Evolutionary conservation across 2,329 filamentous ascomycete genomes (phyloP), one percentile per base, ranked within the genome.

Genomic region (Ascochyta lentis): DNA sequence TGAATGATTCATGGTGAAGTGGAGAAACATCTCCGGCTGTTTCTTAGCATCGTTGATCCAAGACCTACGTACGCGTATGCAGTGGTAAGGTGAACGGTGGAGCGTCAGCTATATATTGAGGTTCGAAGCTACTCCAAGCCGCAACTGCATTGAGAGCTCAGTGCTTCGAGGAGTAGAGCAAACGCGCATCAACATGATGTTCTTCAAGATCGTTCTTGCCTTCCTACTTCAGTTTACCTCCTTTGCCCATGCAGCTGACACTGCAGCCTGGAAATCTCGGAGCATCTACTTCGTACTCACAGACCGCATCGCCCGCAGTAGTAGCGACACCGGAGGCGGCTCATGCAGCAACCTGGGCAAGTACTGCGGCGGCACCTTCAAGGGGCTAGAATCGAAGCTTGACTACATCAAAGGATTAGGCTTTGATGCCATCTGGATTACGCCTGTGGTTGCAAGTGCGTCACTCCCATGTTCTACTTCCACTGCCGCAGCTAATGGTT

Each of bases 281-380:
- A 73, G 63, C 59, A 75, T 75, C 56, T 75, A 75, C 56, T 74
- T 74, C 40, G 70, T 66, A 29, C 53, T 75, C 33, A 74, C 71
- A n/a, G 73, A 75, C 54, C 72, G 73, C 19, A 56, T 75, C 51
- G 72, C 73, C 51, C 69, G 71, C 31, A 70, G 65, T 57, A 72
- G 66, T 50, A 67, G 59, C 42, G 72, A 74, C 38, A 66, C 60
- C 23, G 70, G 70, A n/a, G 70, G 69, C n/a, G 41, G 47, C 26
- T 44, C 68, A 40, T 75, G 73, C 55, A 49, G 62, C 37, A 64
- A 72, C 45, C 63, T 73, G 19, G 68, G 68, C 3, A 64, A 67
- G 49, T 82, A 82, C 59, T 84, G 82, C 57, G 82, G 82, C 42
- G 81, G 81, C 9, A 82, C 80, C 22, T 83, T 79, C 76, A 73